Evolutionary conservation across 1,284 basidiomycete species (phyloP).

Genomic region (Austroboletus niveus): DNA sequence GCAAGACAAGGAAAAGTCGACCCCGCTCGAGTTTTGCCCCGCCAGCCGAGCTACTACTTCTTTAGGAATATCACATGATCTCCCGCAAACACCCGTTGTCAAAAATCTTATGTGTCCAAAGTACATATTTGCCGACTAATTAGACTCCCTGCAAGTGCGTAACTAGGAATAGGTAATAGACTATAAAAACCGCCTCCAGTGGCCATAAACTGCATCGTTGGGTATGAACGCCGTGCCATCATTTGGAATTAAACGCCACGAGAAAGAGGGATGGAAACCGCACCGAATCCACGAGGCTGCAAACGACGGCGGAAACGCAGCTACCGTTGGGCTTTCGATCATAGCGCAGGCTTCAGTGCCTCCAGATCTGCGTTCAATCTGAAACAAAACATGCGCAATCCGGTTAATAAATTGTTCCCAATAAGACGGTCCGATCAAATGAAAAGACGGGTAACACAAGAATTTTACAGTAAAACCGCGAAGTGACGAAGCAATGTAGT

Average conservation of each 20-base stretch:
- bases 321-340: constrained; percentile 13
- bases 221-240: neutral
- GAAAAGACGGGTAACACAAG: constrained; percentile 14
- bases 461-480: constrained; percentile 23
- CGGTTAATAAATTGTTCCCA: constrained; percentile 39
- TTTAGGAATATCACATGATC: constrained; percentile 3
- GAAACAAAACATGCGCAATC: constrained; percentile 26
- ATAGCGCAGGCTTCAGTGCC: constrained; percentile 33
- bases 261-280: constrained; percentile 22
- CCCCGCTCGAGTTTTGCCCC: constrained; percentile 7
- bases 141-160: constrained; percentile 20
- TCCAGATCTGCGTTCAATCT: constrained; percentile 70
- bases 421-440: constrained; percentile 11
- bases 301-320: neutral
- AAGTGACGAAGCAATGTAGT: constrained; percentile 18
- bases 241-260: constrained; percentile 13
- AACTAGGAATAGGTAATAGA: constrained; percentile 25
- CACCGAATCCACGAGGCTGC: constrained; percentile 35
- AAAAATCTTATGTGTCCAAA: constrained; percentile 7
- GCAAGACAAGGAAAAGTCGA: constrained; percentile 16
- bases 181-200: constrained; percentile 21
- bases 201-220: neutral
- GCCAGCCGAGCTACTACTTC: neutral
- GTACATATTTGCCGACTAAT: constrained; percentile 20
- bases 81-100: neutral